phyloP scores from a whole-genome alignment of 164 flowering plant genomes.

The Stephania yunnanensis region DNA sequence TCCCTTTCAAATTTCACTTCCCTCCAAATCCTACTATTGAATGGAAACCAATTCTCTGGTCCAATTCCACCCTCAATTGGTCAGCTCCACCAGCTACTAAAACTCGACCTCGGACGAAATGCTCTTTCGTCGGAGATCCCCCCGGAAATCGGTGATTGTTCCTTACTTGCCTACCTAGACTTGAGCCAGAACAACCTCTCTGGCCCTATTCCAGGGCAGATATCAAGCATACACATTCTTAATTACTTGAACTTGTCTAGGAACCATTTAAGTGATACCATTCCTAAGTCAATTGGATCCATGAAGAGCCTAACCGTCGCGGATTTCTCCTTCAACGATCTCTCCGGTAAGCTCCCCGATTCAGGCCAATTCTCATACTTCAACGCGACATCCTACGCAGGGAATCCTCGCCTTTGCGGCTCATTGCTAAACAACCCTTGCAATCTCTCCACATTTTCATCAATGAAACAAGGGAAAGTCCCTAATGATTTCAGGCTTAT shows the following conservation, averaged over 20 bases:
- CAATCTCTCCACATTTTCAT: conserved; percentile 33
- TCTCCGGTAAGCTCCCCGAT: conserved; percentile 78
- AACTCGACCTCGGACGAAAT: conserved; percentile 69
- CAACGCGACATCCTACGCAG: conserved; percentile 76
- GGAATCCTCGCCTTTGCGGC: conserved; percentile 82
- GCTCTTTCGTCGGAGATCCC: conserved; percentile 59
- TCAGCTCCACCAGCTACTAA: conserved; percentile 42
- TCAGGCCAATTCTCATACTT: conserved; percentile 74
- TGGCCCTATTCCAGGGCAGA: conserved; percentile 60
- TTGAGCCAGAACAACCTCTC: conserved; percentile 76
- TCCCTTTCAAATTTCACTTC: conserved; percentile 63
- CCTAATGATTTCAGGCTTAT: conserved; percentile 56
- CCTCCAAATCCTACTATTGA: conserved; percentile 55
- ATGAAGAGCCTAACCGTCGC: conserved; percentile 82
- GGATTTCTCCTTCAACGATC: conserved; percentile 90
- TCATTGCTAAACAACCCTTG: conserved; percentile 69
- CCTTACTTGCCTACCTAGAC: conserved; percentile 63
- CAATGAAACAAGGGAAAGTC: conserved; percentile 24
- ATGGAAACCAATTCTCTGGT: conserved; percentile 67
- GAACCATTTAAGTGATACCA: conserved; percentile 56
- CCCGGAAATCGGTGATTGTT: conserved; percentile 52
- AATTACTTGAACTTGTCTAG: conserved; percentile 79
- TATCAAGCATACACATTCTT: conserved; percentile 56
- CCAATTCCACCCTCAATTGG: conserved; percentile 61
- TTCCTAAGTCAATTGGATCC: conserved; percentile 67